phyloP scores from a whole-genome alignment of 306 rosid genomes.

The Aeschynomene evenia region DNA sequence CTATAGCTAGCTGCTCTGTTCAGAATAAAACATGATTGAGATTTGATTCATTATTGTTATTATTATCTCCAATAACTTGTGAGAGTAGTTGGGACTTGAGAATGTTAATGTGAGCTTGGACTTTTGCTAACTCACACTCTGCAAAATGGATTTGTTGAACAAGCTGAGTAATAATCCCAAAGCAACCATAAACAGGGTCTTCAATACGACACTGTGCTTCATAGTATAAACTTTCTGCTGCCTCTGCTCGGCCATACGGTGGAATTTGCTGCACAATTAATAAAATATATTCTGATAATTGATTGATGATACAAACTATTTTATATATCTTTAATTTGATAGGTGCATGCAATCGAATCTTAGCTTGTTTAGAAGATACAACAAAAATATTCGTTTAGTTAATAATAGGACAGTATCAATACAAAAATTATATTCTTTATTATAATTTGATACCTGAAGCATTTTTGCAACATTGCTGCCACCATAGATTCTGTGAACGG shows the following conservation, averaged over 20 bases:
- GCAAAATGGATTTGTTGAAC: conserved; percentile 39
- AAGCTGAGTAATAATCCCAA: conserved; percentile 47
- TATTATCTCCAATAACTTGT: conserved; percentile 13
- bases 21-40: not conserved
- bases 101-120: conserved; percentile 45
- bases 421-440: too few species aligned
- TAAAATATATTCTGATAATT: not conserved
- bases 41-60: conserved; percentile 25
- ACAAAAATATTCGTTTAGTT: not conserved
- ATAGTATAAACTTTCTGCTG: conserved; percentile 44
- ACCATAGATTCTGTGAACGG: conserved; percentile 65
- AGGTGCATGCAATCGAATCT: too few species aligned
- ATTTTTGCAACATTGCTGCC: conserved; percentile 57
- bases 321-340: too few species aligned
- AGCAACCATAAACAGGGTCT: conserved; percentile 67
- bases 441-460: conserved; percentile 50
- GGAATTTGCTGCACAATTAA: conserved; percentile 43
- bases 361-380: not conserved
- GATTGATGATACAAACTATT: too few species aligned
- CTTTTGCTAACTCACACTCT: conserved; percentile 47
- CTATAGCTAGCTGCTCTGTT: conserved; percentile 29
- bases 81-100: conserved; percentile 17
- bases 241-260: conserved; percentile 34
- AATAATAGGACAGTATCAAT: too few species aligned
- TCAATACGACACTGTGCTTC: conserved; percentile 55